A percentile compares a stretch with the other conserved stretches of the same genome.
phyloP scores from a whole-genome alignment of 2,329 filamentous ascomycete species.

The Aschersonia sp. region DNA sequence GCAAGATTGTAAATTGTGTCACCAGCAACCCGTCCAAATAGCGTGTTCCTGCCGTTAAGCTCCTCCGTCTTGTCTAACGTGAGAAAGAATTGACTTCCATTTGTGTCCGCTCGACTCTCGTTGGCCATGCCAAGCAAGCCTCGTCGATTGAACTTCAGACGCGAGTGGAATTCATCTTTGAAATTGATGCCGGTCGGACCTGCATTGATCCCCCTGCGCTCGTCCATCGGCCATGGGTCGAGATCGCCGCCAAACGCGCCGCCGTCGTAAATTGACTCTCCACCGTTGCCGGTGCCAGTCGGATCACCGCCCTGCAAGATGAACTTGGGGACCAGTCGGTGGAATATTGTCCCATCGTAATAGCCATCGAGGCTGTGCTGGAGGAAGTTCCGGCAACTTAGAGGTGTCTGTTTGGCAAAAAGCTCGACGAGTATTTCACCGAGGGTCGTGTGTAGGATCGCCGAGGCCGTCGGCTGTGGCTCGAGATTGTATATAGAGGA shows the following conservation, averaged over 20 bases:
- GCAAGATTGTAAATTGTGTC: conserved; percentile 94
- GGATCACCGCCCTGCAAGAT: conserved; percentile 92
- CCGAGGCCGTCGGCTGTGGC: conserved; percentile 85
- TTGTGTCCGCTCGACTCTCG: conserved; percentile 60
- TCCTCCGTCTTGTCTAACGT: conserved; percentile 77
- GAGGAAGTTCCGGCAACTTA: conserved; percentile 88
- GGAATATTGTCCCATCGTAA: conserved; percentile 88
- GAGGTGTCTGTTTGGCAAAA: conserved; percentile 85
- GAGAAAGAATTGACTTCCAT: conserved; percentile 95
- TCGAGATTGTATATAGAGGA: conserved; percentile 88
- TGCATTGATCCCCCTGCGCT: conserved; percentile 46
- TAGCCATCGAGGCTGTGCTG: conserved; percentile 92
- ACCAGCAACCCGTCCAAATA: conserved; percentile 84
- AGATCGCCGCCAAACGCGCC: conserved; percentile 59
- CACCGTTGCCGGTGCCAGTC: conserved; percentile 81
- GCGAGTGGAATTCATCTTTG: conserved; percentile 80
- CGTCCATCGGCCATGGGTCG: conserved; percentile 58
- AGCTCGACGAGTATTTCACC: conserved; percentile 86
- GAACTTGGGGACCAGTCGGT: conserved; percentile 82
- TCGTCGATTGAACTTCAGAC: conserved; percentile 83
- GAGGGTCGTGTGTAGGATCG: conserved; percentile 75
- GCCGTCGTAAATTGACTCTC: conserved; percentile 83
- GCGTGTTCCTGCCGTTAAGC: conserved; percentile 76
- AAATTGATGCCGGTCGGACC: conserved; percentile 46
- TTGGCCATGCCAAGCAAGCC: conserved; percentile 96